These are phyloP conservation scores for Apiospora arundinis DNA, from an alignment of 2,329 filamentous ascomycete species.

Conservation along the genomic window DNA sequence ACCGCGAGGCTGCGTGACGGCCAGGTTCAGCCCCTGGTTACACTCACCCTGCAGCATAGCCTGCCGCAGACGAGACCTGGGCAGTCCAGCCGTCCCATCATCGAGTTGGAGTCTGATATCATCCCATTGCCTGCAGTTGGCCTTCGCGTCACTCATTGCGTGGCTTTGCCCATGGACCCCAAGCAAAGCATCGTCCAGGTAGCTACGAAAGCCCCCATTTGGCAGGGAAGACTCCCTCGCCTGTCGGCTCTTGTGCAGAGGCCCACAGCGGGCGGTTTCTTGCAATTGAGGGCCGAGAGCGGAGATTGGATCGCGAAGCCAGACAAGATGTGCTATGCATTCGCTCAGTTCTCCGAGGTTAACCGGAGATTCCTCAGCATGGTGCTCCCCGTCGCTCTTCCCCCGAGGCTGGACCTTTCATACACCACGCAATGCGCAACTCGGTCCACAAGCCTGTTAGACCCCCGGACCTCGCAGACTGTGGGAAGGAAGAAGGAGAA, in stretches of 20 bases:
- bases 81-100: conserved; percentile 29
- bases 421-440: conserved; percentile 40
- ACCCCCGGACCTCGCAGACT: conserved; percentile 35
- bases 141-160: conserved; percentile 43
- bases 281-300: conserved; percentile 49
- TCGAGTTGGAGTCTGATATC: conserved; percentile 47
- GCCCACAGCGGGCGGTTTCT: conserved; percentile 41
- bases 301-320: conserved; percentile 46
- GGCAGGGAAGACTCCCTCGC: conserved; percentile 33
- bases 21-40: conserved; percentile 46
- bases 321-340: conserved; percentile 40
- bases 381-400: conserved; percentile 36
- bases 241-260: conserved; percentile 43
- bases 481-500: conserved; percentile 34
- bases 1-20: conserved; percentile 46
- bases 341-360: conserved; percentile 41
- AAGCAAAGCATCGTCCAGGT: conserved; percentile 46
- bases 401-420: conserved; percentile 50
- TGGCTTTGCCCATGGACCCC: conserved; percentile 36
- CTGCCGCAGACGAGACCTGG: conserved; percentile 32
- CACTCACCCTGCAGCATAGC: conserved; percentile 48
- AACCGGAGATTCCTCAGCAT: conserved; percentile 37
- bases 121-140: conserved; percentile 47
- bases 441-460: conserved; percentile 5
- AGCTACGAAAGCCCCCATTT: conserved; percentile 36